Base-by-base conservation (phyloP, 768 basidiomycete species). In the Tulasnella sp. region DNA sequence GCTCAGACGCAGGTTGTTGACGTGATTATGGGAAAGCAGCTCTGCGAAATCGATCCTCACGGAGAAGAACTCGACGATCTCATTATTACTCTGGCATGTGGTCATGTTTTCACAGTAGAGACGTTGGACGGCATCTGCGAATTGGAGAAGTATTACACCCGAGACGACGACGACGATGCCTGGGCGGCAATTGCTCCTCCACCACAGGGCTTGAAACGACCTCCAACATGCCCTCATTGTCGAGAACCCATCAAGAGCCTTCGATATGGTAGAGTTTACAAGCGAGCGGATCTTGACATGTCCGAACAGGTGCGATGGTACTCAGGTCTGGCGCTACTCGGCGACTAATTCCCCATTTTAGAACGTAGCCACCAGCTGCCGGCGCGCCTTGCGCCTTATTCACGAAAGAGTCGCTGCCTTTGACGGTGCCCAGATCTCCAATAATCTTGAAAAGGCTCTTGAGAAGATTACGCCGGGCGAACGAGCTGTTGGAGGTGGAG, bases 101-200 rank as follows among this genome's bases (percentile, higher is more conserved):
- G 88, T 0, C 93, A 94, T 83, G 84, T 88, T 2, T 92, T 94
- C 83, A 93, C 93, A 0, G 88, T 92, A n/a, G 92, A 92, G 83
- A 91, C 91, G 0, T 86, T 94, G 27, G 92, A 94, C 81, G 92
- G 91, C 0, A 85, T 87, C 58, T 90, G 89, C 81, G 82, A 85
- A 16, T 86, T 93, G 84, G 71, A 75, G 0, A 87, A 88, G 4
- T 91, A 88, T 82, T 93, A 93, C 82, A 81, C 78, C 1, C 82
- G 83, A 74, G 84, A 87, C 7, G 75, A 10, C 1, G 75, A 10
- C 1, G 88, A 86, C 1, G 88, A 86, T 10, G 83, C 75, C 46
- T 92, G 89, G 88, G n/a, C 83, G 18, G 86, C 87, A 6, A 83
- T 90, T 34, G 82, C 84, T 62, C 84, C 87, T 10, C 90, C 90